These are phyloP conservation scores for Silene noctiflora DNA, from an alignment of 179 eudicot genomes.

Conservation along the genomic window DNA sequence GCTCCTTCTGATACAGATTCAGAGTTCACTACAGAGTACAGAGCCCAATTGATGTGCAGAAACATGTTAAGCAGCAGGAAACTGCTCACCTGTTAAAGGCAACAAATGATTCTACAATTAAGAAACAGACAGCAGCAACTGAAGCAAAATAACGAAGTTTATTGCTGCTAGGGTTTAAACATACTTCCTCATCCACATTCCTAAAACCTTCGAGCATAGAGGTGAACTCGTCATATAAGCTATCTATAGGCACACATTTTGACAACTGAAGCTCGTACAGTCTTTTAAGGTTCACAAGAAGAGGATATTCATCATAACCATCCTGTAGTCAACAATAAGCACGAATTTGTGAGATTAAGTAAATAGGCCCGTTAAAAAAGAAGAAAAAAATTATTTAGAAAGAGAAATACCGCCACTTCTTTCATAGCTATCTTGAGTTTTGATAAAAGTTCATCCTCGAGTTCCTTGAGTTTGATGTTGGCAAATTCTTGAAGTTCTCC, in stretches of 20 bases:
- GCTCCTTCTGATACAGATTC: constrained; percentile 59
- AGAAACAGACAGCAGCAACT: constrained; percentile 12
- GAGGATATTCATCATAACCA: constrained; percentile 83
- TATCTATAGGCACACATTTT: constrained; percentile 57
- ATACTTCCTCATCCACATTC: constrained; percentile 81
- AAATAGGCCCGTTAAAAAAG: not conserved
- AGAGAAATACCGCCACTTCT: constrained; percentile 66
- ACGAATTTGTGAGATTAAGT: not conserved
- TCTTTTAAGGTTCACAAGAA: constrained; percentile 87
- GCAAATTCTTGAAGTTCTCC: constrained; percentile 94
- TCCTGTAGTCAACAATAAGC: constrained; percentile 41
- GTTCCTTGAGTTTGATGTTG: constrained; percentile 66
- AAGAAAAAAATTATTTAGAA: not conserved
- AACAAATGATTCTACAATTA: constrained; percentile 12
- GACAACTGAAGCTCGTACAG: constrained; percentile 86
- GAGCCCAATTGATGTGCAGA: constrained; percentile 73
- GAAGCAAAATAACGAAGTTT: constrained; percentile 1
- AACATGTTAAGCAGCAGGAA: constrained; percentile 90
- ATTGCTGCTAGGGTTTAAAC: constrained; percentile 11
- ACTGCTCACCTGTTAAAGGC: constrained; percentile 56
- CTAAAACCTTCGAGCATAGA: constrained; percentile 56
- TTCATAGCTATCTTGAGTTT: constrained; percentile 75
- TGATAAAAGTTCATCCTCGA: constrained; percentile 70
- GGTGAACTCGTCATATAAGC: constrained; percentile 61
- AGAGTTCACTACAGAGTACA: constrained; percentile 55